A percentile compares a stretch with the other conserved stretches of the same genome.
Evolutionary conservation across 1,284 basidiomycete species (phyloP).

Genomic region (Leccinum solheimii): DNA sequence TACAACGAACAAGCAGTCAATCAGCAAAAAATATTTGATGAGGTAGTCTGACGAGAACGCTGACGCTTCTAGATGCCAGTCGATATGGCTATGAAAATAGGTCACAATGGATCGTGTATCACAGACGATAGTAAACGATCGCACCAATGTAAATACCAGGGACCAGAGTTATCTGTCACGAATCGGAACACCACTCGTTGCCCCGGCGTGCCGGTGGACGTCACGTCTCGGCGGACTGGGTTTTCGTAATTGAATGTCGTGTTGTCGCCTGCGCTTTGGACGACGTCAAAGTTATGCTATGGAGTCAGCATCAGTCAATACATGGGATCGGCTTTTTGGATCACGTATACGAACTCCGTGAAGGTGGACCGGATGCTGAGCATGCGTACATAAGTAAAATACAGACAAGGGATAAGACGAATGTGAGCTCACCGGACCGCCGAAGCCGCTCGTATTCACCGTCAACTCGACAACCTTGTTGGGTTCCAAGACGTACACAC

Average conservation of each 20-base stretch:
- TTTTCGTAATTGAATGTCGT: neutral
- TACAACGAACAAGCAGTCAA: conserved; percentile 9
- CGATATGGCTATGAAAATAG: conserved; percentile 38
- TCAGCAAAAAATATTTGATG: neutral
- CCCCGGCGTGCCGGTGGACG: neutral
- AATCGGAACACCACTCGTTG: neutral
- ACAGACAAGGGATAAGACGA: neutral
- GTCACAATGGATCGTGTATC: neutral
- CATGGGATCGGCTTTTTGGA: neutral
- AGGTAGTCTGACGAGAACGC: conserved; percentile 1
- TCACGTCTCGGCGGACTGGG: neutral
- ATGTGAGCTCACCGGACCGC: neutral
- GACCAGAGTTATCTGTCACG: neutral
- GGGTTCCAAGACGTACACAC: neutral
- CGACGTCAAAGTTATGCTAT: neutral
- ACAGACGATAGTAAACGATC: neutral
- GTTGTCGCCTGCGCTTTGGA: neutral
- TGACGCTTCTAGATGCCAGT: conserved; percentile 47
- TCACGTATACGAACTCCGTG: neutral
- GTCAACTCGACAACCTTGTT: neutral
- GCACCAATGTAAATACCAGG: conserved; percentile 41
- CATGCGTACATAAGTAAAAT: neutral
- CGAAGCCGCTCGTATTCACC: neutral
- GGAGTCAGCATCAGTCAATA: neutral
- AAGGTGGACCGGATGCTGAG: neutral